Evolutionary conservation across 345 rosid species (phyloP).

Genomic region (Mercurialis annua): DNA sequence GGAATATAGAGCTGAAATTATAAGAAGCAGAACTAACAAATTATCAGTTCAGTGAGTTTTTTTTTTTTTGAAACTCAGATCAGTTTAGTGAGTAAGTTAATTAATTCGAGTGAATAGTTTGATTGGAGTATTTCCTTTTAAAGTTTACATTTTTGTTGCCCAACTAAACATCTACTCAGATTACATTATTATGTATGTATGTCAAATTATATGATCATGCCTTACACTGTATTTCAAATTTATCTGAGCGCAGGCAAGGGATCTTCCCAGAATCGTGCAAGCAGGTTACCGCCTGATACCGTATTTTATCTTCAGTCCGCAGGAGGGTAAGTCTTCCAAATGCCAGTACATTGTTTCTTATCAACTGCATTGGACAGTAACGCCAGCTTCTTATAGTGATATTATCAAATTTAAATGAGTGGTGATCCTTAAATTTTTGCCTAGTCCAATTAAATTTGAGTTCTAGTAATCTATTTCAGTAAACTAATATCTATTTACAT

Average conservation of each 20-base stretch:
- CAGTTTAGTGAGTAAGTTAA: background rate
- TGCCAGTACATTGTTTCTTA: background rate
- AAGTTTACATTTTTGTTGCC: background rate
- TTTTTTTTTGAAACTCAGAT: no score
- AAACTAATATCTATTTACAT: no score
- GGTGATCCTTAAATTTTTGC: background rate
- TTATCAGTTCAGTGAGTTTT: background rate
- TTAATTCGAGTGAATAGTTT: no score
- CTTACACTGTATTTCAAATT: slow-evolving; percentile 2
- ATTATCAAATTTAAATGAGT: background rate
- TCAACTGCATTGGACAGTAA: background rate
- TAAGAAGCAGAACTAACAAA: background rate
- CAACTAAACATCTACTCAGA: background rate
- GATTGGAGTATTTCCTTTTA: background rate
- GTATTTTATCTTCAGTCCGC: slow-evolving; percentile 79
- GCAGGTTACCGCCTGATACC: slow-evolving; percentile 77
- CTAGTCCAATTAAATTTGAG: background rate
- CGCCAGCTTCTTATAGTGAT: background rate
- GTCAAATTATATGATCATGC: background rate
- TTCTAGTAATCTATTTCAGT: background rate
- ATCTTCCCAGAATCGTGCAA: slow-evolving; percentile 78
- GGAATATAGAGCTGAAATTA: background rate
- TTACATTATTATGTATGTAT: background rate
- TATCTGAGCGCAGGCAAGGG: slow-evolving; percentile 71
- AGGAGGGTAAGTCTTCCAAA: slow-evolving; percentile 62